Base-by-base conservation (phyloP, 768 basidiomycete species). In the Peribolospora baueri region DNA sequence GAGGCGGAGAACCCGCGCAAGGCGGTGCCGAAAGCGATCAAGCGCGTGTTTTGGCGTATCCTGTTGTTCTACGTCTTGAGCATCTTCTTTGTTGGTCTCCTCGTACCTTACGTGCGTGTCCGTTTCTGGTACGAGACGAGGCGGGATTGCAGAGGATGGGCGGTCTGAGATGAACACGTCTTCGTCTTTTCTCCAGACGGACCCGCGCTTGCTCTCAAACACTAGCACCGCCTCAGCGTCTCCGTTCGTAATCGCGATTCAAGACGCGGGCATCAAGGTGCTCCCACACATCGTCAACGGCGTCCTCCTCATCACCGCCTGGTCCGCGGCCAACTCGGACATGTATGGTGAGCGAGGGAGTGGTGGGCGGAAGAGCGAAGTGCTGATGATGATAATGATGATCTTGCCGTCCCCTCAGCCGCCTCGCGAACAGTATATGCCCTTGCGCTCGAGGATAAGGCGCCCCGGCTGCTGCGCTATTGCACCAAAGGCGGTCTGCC, bases 171-270 rank as follows among this genome's bases (percentile, higher is more conserved):
- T 25, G 25, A 25, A 25, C 25, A 25, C 25, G 25, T 25, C 1
- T 25, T 25, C 25, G 25, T 1, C 25, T 25, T 25, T 25, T 25
- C 25, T 25, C 25, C 25, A 25, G 47, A 79, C 74, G 61, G 71
- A 79, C 55, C 54, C 66, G 0, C 65, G 70, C 25, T 73, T 91
- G 4, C 61, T 69, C 52, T 67, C 83, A 47, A 63, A 59, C n/a
- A 66, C 66, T 46, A 76, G 77, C 38, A 79, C 76, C n/a, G 80
- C 81, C 51, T 80, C 79, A 10, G 77, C 77, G 1, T 86, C 84
- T 36, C 88, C 88, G 0, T 91, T 88, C 67, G 87, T 91, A 59
- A 85, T 95, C 60, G 88, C 90, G 53, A 69, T 69, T 58, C 51
- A 60, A 8, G 53, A 57, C 46, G 11, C 46, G 10, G 90, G 91